Conservation (phyloP, 306 rosid genomes). For the Heteromeles arbutifolia region DNA sequence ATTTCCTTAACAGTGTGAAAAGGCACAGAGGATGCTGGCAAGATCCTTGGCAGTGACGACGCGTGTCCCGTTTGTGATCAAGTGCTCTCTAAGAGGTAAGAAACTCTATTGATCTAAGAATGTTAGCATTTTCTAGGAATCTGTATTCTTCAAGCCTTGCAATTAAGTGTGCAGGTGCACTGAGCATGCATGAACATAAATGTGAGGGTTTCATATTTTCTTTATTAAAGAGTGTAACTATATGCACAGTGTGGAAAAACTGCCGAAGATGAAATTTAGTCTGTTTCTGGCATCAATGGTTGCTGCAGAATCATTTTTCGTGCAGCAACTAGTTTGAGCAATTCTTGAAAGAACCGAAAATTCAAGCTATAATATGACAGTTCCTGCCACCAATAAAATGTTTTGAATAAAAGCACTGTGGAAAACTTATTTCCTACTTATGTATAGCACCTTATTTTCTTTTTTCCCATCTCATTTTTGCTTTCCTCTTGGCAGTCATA, state of each 20-base stretch:
- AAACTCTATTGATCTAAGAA: background rate
- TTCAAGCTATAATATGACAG: constrained; percentile 2
- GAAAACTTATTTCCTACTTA: constrained; percentile 8
- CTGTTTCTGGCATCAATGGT: constrained; percentile 5
- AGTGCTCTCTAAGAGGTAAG: constrained; percentile 94
- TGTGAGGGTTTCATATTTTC: background rate
- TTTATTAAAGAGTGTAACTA: background rate
- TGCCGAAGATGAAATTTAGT: background rate
- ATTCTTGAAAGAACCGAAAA: constrained; percentile 1
- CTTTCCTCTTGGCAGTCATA: constrained; percentile 61
- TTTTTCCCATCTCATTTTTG: constrained; percentile 9
- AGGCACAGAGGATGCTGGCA: constrained; percentile 97
- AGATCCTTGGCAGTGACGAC: constrained; percentile 84
- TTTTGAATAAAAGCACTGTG: constrained; percentile 7
- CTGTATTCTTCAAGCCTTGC: background rate
- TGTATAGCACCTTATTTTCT: background rate
- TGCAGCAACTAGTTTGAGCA: background rate
- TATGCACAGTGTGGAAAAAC: background rate
- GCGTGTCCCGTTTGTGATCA: constrained; percentile 93
- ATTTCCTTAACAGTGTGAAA: constrained; percentile 42
- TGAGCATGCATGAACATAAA: background rate
- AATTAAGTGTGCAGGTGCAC: background rate
- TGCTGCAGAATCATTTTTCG: background rate
- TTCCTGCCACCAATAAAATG: constrained; percentile 7
- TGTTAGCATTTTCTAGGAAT: background rate